A percentile compares a stretch with the other conserved stretches of the same genome.
These are phyloP conservation scores for Piromyces finnis DNA, from an alignment of 192 early-diverging fungal species.

Conservation along the genomic window DNA sequence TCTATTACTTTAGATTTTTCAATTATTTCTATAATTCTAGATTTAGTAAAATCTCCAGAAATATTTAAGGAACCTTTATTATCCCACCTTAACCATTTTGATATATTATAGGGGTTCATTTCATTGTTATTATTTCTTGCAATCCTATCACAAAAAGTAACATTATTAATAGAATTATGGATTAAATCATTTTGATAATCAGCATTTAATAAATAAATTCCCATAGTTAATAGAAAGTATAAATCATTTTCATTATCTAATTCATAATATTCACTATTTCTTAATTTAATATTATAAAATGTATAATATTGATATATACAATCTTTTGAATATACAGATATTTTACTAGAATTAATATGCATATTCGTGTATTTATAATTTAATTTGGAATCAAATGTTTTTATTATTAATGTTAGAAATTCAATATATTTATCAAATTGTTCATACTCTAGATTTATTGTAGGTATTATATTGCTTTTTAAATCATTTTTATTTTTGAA, in stretches of 20 bases:
- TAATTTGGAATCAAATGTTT: background rate
- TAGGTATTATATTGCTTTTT: background rate
- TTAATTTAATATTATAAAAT: background rate
- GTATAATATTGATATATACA: background rate
- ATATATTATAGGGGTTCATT: background rate
- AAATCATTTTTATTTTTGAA: too few species aligned
- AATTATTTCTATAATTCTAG: background rate
- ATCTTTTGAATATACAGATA: background rate
- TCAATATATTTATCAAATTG: background rate
- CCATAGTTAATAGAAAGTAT: background rate
- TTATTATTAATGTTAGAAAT: background rate
- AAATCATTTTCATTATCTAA: background rate
- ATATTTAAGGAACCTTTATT: too few species aligned
- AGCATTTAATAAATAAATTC: background rate
- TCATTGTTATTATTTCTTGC: background rate
- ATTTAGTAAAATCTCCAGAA: background rate
- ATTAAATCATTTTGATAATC: background rate
- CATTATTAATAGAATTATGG: background rate
- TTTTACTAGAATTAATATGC: background rate
- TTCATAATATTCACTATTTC: background rate
- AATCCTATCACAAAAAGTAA: background rate
- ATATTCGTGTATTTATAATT: background rate
- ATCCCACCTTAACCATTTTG: background rate
- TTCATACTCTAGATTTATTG: background rate
- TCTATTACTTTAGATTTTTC: background rate